Conservation (phyloP, 148 eudicot genomes). For the Rhododendron mucronatum region DNA sequence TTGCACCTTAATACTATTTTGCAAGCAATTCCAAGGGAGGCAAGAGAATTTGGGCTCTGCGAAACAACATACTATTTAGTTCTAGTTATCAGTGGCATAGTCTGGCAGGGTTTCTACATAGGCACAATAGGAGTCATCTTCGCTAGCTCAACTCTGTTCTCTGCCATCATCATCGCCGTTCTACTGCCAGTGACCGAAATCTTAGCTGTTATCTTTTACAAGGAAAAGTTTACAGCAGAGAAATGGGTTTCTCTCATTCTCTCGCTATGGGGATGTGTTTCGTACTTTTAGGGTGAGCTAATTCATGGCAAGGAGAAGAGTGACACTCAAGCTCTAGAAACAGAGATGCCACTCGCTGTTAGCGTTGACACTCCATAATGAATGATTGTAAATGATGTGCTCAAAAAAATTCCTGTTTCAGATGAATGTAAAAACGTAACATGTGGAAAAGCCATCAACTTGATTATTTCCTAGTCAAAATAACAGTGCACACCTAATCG, state of each 20-base stretch:
- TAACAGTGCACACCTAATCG: not conserved
- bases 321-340: not conserved
- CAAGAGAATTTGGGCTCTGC: constrained; percentile 30
- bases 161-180: constrained; percentile 36
- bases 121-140: constrained; percentile 46
- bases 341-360: not conserved
- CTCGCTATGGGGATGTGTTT: constrained; percentile 51
- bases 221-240: constrained; percentile 40
- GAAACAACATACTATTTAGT: constrained; percentile 23
- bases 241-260: constrained; percentile 45
- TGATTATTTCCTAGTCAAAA: not conserved
- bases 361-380: not conserved
- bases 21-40: constrained; percentile 36
- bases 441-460: not conserved
- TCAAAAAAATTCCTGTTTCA: not conserved
- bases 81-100: constrained; percentile 25
- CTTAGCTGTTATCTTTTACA: constrained; percentile 35
- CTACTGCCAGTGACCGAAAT: constrained; percentile 38
- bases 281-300: constrained; percentile 45
- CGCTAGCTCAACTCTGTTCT: constrained; percentile 42
- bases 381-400: not conserved
- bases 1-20: not conserved
- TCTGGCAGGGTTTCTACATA: constrained; percentile 51
- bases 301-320: not conserved
- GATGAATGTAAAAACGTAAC: not conserved